Evolutionary conservation across 1,284 basidiomycete species (phyloP).

Genomic region (Puccinia triticina): DNA sequence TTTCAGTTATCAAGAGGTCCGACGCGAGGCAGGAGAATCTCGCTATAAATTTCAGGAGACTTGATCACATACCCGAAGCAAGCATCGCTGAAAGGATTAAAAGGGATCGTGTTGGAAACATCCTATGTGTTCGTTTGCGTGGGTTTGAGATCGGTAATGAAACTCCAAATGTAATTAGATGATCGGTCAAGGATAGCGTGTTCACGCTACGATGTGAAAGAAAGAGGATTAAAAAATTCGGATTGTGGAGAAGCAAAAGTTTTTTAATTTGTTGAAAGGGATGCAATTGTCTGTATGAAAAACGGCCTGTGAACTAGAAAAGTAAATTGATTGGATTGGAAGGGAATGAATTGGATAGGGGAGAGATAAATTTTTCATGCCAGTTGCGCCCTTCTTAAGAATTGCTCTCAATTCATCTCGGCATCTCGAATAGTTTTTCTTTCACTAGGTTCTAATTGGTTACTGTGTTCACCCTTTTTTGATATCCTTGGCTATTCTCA

Average conservation of each 20-base stretch:
- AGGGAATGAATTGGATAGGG: background rate
- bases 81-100: background rate
- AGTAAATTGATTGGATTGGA: background rate
- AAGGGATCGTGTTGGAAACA: background rate
- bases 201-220: background rate
- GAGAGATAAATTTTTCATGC: no score
- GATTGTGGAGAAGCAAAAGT: background rate
- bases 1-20: no score
- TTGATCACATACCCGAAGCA: background rate
- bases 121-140: background rate
- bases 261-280: background rate
- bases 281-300: background rate
- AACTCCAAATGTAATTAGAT: background rate
- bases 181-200: background rate
- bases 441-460: no score
- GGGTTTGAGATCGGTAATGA: background rate
- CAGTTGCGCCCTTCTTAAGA: no score
- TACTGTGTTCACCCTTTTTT: no score
- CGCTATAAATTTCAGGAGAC: no score
- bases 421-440: background rate
- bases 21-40: no score
- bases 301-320: background rate
- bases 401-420: no score
- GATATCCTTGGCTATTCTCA: background rate
- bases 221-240: background rate